A percentile compares a stretch with the other conserved stretches of the same genome.
These are phyloP conservation scores for Phytophthora chlamydospora DNA, from an alignment of 352 stramenopile species.

Conservation along the genomic window DNA sequence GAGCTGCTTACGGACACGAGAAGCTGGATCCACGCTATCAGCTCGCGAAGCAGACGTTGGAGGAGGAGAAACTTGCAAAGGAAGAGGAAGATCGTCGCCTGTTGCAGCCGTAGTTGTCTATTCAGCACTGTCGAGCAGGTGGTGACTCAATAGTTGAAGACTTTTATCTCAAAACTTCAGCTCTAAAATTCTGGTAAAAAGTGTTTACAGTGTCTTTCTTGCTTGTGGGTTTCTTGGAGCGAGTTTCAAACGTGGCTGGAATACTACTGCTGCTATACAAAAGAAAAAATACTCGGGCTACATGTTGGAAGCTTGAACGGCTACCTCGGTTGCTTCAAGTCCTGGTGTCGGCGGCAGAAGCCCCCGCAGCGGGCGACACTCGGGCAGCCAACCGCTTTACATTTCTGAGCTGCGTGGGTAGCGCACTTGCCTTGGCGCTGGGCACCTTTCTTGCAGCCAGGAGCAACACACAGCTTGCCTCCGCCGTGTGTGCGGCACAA, in stretches of 20 bases:
- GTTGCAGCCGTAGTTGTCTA: constrained; percentile 59
- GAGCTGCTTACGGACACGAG: constrained; percentile 58
- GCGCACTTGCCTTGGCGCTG: constrained; percentile 87
- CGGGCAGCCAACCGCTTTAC: constrained; percentile 65
- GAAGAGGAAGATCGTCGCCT: constrained; percentile 79
- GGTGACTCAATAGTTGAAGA: no score
- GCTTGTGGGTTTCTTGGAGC: neutral
- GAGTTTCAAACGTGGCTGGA: neutral
- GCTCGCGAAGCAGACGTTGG: constrained; percentile 74
- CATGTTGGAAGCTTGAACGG: neutral
- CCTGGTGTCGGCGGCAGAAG: constrained; percentile 27
- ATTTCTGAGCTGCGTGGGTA: constrained; percentile 73
- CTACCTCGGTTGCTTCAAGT: neutral
- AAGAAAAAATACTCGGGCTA: no score
- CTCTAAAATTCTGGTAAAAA: neutral
- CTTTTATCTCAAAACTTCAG: no score
- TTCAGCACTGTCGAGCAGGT: neutral
- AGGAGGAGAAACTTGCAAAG: constrained; percentile 80
- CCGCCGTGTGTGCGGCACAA: constrained; percentile 85
- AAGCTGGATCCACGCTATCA: constrained; percentile 82
- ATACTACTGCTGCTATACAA: constrained; percentile 5
- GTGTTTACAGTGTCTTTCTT: neutral
- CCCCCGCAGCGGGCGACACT: constrained; percentile 69
- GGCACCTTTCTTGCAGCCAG: constrained; percentile 87
- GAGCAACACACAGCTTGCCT: constrained; percentile 80